These are phyloP conservation scores for Coemansia pectinata DNA, from an alignment of 192 early-diverging fungal genomes.

Conservation along the genomic window DNA sequence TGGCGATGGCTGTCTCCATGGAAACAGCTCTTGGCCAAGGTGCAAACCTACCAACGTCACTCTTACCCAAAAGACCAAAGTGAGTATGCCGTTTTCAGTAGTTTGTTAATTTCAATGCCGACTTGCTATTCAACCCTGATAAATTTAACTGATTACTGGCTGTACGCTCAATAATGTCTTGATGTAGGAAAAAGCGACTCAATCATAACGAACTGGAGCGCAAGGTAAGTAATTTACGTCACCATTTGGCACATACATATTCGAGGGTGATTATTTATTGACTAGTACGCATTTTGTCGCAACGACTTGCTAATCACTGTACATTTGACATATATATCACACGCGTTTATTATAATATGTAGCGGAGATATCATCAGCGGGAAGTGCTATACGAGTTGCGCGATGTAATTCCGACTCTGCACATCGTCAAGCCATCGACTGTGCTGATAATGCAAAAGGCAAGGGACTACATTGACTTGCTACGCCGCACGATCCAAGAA, in stretches of 20 bases:
- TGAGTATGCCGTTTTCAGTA: slow-evolving; percentile 1
- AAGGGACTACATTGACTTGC: slow-evolving; percentile 54
- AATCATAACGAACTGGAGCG: slow-evolving; percentile 59
- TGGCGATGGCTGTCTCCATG: slow-evolving; percentile 13
- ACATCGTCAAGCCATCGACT: slow-evolving; percentile 53
- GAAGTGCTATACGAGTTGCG: slow-evolving; percentile 57
- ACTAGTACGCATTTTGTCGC: neutral
- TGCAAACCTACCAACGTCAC: neutral
- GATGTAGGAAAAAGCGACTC: slow-evolving; percentile 52
- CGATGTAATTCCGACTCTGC: slow-evolving; percentile 53
- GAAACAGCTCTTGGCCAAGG: slow-evolving; percentile 11
- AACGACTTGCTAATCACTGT: neutral
- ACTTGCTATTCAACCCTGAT: neutral
- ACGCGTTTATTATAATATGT: neutral
- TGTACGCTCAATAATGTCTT: neutral
- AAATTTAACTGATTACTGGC: neutral
- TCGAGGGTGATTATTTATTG: neutral
- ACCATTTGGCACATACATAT: neutral
- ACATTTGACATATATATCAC: neutral
- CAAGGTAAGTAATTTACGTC: slow-evolving; percentile 28
- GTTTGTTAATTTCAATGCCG: neutral
- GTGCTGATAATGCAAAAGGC: slow-evolving; percentile 59
- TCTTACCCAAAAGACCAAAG: slow-evolving; percentile 26
- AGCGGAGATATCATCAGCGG: slow-evolving; percentile 57
- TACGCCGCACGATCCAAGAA: slow-evolving; percentile 48